These are phyloP conservation scores for Ceratocystis ficicola DNA, from an alignment of 2,329 filamentous ascomycete genomes.

Conservation along the genomic window DNA sequence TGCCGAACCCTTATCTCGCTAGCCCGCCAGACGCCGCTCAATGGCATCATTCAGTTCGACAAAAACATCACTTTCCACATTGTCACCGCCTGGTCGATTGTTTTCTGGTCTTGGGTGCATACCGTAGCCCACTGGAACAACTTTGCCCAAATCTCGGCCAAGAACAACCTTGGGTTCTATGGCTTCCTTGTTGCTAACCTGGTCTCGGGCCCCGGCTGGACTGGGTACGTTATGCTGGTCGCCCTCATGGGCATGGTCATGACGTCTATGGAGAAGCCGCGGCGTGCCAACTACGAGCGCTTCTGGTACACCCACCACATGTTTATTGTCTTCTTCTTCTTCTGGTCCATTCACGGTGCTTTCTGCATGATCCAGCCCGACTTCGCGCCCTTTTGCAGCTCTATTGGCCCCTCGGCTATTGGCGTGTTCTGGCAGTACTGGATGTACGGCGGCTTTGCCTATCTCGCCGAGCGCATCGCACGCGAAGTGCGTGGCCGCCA, in stretches of 20 bases:
- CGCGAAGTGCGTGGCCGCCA: slow-evolving; percentile 68
- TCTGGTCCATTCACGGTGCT: slow-evolving; percentile 80
- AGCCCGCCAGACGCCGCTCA: slow-evolving; percentile 65
- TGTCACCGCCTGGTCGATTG: slow-evolving; percentile 72
- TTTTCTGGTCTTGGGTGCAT: slow-evolving; percentile 80
- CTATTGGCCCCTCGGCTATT: slow-evolving; percentile 50
- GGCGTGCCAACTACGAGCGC: slow-evolving; percentile 71
- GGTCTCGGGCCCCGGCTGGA: slow-evolving; percentile 70
- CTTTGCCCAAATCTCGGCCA: slow-evolving; percentile 61
- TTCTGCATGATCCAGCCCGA: slow-evolving; percentile 88
- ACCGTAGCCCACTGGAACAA: slow-evolving; percentile 83
- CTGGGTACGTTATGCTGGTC: slow-evolving; percentile 72
- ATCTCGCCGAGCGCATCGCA: slow-evolving; percentile 65
- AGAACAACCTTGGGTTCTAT: slow-evolving; percentile 64
- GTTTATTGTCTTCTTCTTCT: slow-evolving; percentile 78
- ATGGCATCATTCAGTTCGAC: slow-evolving; percentile 78
- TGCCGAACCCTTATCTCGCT: slow-evolving; percentile 76
- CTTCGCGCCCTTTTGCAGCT: slow-evolving; percentile 63
- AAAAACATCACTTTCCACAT: slow-evolving; percentile 87
- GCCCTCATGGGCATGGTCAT: slow-evolving; percentile 65
- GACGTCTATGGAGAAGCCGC: slow-evolving; percentile 65
- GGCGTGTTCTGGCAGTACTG: slow-evolving; percentile 86
- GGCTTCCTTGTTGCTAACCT: slow-evolving; percentile 70
- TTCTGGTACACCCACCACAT: slow-evolving; percentile 89
- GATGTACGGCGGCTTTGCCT: slow-evolving; percentile 72